A percentile compares a stretch with the other conserved stretches of the same genome.
phyloP scores from a whole-genome alignment of 306 rosid species.

The Purshia tridentata region DNA sequence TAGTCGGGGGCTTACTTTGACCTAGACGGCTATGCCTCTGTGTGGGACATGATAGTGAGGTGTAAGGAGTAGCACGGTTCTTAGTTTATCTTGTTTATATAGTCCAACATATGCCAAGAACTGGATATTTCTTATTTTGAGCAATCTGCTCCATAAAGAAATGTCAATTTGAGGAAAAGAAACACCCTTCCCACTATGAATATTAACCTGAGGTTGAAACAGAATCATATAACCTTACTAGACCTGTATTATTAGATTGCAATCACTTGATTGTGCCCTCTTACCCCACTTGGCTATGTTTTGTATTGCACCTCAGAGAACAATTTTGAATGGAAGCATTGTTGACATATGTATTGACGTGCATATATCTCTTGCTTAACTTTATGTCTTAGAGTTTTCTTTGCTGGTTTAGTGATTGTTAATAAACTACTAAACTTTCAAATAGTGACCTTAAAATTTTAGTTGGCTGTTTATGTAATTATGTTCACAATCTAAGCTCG shows the following conservation, averaged over 20 bases:
- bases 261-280: not conserved
- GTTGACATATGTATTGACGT: not conserved
- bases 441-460: not conserved
- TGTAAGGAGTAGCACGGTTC: no score
- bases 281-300: not conserved
- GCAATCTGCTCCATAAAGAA: no score
- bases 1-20: no score
- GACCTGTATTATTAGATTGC: not conserved
- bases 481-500: not conserved
- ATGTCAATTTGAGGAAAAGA: no score
- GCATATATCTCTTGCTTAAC: conserved; percentile 1
- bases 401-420: not conserved
- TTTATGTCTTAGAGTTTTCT: not conserved
- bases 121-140: no score
- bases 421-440: not conserved
- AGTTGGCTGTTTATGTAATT: not conserved
- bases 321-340: not conserved
- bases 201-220: not conserved
- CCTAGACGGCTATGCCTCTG: no score
- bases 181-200: no score
- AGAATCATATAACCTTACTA: not conserved
- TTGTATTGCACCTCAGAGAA: not conserved
- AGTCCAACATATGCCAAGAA: no score
- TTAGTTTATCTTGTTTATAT: no score
- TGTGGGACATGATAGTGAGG: no score